Conservation (phyloP, 768 basidiomycete species). For the Termitomyces titanicus region DNA sequence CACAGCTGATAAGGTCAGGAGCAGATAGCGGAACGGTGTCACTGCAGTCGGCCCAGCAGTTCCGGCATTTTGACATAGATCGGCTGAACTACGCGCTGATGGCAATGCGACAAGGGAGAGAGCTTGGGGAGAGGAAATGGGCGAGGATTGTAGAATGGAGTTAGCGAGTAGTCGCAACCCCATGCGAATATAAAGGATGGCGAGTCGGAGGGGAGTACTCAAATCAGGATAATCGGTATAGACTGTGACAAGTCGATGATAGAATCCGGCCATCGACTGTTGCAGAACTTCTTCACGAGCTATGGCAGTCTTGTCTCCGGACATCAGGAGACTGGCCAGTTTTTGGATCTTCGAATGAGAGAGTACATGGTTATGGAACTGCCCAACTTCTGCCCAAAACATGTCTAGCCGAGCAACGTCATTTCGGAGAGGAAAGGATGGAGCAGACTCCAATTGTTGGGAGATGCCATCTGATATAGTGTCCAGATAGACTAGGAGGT, state of each 20-base stretch:
- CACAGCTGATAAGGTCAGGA: constrained; percentile 47
- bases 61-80: constrained; percentile 25
- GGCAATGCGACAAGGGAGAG: constrained; percentile 52
- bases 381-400: constrained; percentile 74
- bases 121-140: constrained; percentile 18
- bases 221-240: constrained; percentile 78
- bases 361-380: constrained; percentile 66
- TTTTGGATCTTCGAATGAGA: constrained; percentile 43
- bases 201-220: constrained; percentile 58
- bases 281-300: constrained; percentile 72
- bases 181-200: constrained; percentile 62
- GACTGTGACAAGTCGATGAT: constrained; percentile 60
- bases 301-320: constrained; percentile 31
- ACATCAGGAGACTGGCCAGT: constrained; percentile 37
- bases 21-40: constrained; percentile 36
- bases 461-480: constrained; percentile 25
- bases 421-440: constrained; percentile 30
- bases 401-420: constrained; percentile 49
- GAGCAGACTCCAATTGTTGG: constrained; percentile 21
- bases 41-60: constrained; percentile 25
- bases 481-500: constrained; percentile 43
- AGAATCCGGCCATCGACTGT: constrained; percentile 74
- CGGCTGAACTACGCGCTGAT: constrained; percentile 37
- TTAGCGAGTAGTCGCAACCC: constrained; percentile 58
- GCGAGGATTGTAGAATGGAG: constrained; percentile 14